phyloP scores from a whole-genome alignment of 192 early-diverging fungal genomes.

The Allomyces arbusculus region DNA sequence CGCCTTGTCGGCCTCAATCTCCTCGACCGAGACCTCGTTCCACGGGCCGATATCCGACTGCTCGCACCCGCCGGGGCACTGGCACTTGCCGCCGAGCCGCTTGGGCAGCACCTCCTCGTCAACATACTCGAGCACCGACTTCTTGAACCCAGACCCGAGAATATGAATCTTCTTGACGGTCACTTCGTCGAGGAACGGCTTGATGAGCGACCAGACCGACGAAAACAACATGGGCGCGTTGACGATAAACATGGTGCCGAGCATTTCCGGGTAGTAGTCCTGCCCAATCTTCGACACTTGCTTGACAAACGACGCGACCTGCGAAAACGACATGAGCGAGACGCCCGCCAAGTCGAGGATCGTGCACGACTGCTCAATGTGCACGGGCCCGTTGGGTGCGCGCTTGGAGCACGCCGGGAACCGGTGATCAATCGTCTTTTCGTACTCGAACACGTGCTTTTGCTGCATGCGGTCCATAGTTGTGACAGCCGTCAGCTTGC shows the following conservation, averaged over 20 bases:
- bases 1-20: neutral
- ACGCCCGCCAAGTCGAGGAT: slow-evolving; percentile 85
- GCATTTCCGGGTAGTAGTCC: slow-evolving; percentile 83
- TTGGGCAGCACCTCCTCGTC: slow-evolving; percentile 41
- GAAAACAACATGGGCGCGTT: slow-evolving; percentile 83
- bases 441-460: slow-evolving; percentile 55
- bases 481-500: slow-evolving; percentile 37
- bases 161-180: slow-evolving; percentile 43
- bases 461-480: slow-evolving; percentile 48
- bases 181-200: slow-evolving; percentile 49
- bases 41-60: slow-evolving; percentile 25
- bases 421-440: slow-evolving; percentile 43
- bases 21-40: slow-evolving; percentile 12
- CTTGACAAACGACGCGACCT: slow-evolving; percentile 43
- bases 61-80: slow-evolving; percentile 45
- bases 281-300: slow-evolving; percentile 66
- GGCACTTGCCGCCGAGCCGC: slow-evolving; percentile 50
- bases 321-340: slow-evolving; percentile 48
- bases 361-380: slow-evolving; percentile 65
- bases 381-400: slow-evolving; percentile 15
- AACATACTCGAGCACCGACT: slow-evolving; percentile 37
- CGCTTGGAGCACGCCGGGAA: slow-evolving; percentile 58
- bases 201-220: slow-evolving; percentile 55
- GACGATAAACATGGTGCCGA: slow-evolving; percentile 78
- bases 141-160: slow-evolving; percentile 34